phyloP scores from a whole-genome alignment of 2,329 filamentous ascomycete species.

The Cordyceps militaris region DNA sequence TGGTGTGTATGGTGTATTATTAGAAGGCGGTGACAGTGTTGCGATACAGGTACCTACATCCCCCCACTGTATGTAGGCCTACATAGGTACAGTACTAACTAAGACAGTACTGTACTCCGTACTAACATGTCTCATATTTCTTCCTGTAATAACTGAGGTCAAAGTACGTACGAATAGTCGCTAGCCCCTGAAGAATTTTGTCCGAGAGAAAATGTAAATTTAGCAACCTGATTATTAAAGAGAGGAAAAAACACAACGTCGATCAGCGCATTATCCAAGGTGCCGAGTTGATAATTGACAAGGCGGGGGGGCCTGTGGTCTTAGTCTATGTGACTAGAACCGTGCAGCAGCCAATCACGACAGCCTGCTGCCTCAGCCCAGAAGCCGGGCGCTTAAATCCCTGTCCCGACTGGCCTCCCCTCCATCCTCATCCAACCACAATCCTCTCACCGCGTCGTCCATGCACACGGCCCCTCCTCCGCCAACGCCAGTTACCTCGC shows the following conservation, averaged over 20 bases:
- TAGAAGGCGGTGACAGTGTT: no score
- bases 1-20: no score
- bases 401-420: conserved; percentile 2
- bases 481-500: conserved; percentile 6
- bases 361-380: not conserved
- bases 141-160: no score
- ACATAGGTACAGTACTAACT: no score
- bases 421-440: conserved; percentile 3
- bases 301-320: not conserved
- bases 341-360: conserved; percentile 8
- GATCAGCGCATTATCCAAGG: not conserved
- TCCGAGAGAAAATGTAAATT: no score
- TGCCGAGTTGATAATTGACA: not conserved
- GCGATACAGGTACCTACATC: no score
- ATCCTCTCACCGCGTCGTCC: not conserved
- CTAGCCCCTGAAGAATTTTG: no score
- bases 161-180: no score
- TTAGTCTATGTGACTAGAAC: conserved; percentile 5
- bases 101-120: no score
- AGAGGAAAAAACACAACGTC: not conserved
- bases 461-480: conserved; percentile 7
- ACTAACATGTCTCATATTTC: no score
- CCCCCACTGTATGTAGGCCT: no score
- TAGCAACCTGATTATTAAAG: no score
- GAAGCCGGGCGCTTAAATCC: conserved; percentile 13